A percentile compares a stretch with the other conserved stretches of the same genome.
These are phyloP conservation scores for Xylaria sp. DNA, from an alignment of 2,329 filamentous ascomycete species.

Conservation along the genomic window DNA sequence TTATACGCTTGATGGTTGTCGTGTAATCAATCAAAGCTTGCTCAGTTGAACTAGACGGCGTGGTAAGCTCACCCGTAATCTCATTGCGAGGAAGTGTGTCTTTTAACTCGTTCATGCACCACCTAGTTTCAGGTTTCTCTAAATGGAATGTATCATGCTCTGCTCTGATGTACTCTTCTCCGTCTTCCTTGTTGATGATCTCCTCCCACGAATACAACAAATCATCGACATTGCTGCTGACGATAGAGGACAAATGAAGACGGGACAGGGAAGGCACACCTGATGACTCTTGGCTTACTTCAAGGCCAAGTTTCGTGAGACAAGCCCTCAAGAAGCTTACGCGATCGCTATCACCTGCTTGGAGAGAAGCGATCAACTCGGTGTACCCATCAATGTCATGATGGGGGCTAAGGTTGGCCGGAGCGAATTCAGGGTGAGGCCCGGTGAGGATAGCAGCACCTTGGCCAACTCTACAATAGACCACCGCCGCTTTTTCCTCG, in stretches of 20 bases:
- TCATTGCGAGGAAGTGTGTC: slow-evolving; percentile 61
- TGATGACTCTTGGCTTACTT: slow-evolving; percentile 75
- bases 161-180: slow-evolving; percentile 78
- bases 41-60: slow-evolving; percentile 48
- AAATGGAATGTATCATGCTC: slow-evolving; percentile 87
- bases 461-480: slow-evolving; percentile 85
- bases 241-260: slow-evolving; percentile 81
- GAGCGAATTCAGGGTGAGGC: slow-evolving; percentile 94
- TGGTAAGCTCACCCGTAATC: slow-evolving; percentile 41
- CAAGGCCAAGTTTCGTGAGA: slow-evolving; percentile 82
- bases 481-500: slow-evolving; percentile 77
- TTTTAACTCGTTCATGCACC: slow-evolving; percentile 66
- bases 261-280: slow-evolving; percentile 82
- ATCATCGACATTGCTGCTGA: slow-evolving; percentile 72
- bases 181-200: slow-evolving; percentile 72
- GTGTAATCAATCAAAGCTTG: slow-evolving; percentile 80
- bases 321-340: slow-evolving; percentile 82
- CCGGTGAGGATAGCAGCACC: slow-evolving; percentile 85
- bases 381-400: slow-evolving; percentile 75
- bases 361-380: slow-evolving; percentile 74
- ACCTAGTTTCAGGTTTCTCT: slow-evolving; percentile 71
- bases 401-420: slow-evolving; percentile 77
- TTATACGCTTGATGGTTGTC: slow-evolving; percentile 76
- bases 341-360: slow-evolving; percentile 75
- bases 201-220: slow-evolving; percentile 74